Base-by-base conservation (phyloP, 2,329 filamentous ascomycete genomes). In the Cytospora paraplurivora region DNA sequence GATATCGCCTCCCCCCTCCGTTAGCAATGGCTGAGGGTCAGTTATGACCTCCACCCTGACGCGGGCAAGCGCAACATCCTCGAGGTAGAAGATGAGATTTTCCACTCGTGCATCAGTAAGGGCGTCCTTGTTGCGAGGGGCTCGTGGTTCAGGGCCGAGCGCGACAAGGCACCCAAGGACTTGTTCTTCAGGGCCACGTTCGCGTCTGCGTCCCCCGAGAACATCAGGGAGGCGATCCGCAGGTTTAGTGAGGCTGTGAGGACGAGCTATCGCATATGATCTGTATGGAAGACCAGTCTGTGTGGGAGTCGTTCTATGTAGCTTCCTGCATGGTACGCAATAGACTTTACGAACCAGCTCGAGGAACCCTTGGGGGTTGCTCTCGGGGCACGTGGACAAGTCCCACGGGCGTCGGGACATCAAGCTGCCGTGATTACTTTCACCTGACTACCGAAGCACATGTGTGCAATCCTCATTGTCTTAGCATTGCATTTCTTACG, bases 131-230 rank as follows among this genome's bases (percentile, higher is more conserved):
- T 95, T 2, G 92, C 91, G 64, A 85, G 91, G 55, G 95, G 95
- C 4, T 93, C 88, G 55, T 99, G 93, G 93, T 99, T 98, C 82
- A 84, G 87, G 64, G 91, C 93, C 0, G 89, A 95, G 73, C 84
- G 82, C 51, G 81, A 85, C 55, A 81, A 79, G 71, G 81, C 77
- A 4, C 81, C 81, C 10, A 80, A 81, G 12, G 88, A 87, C 34
- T 81, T 97, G 76, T 97, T 92, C 79, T 96, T 98, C 81, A 85
- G 95, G 59, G 88, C 91, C 4, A 99, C 94, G 0, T 99, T 90
- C 78, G 93, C 94, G 0, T 88, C 93, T 44, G 93, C 93, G 2
- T 87, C 85, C 13, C 81, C 84, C 15, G 84, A 88, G 61, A 85
- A 87, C 68, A 93, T 94, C 81, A 81, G 80, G 3, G 84, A 88